phyloP scores from a whole-genome alignment of 2,329 filamentous ascomycete species.

The Scedosporium aurantiacum region DNA sequence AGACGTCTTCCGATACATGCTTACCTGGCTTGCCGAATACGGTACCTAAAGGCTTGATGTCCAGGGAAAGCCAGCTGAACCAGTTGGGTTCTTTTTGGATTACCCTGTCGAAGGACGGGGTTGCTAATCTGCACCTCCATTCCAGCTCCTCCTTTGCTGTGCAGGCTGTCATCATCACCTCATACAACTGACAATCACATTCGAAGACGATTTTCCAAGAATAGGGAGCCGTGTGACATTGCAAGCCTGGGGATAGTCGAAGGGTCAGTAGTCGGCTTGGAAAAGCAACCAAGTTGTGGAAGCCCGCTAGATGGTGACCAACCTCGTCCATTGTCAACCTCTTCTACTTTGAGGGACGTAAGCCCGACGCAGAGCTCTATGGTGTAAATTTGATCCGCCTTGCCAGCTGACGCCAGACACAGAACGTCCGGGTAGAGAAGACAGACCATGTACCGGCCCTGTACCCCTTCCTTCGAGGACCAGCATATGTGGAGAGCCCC shows the following conservation, averaged over 20 bases:
- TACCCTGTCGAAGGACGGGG: constrained; percentile 36
- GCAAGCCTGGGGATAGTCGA: constrained; percentile 51
- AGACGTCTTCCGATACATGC: constrained; percentile 6
- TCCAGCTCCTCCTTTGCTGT: constrained; percentile 66
- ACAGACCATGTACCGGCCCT: constrained; percentile 75
- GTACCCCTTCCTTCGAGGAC: constrained; percentile 55
- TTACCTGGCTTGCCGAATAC: constrained; percentile 63
- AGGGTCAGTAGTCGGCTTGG: constrained; percentile 10
- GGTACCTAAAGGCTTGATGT: constrained; percentile 63
- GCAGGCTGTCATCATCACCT: constrained; percentile 79
- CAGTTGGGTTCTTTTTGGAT: constrained; percentile 35
- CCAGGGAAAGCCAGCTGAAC: constrained; percentile 54
- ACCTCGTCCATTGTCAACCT: constrained; percentile 67
- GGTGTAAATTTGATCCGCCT: constrained; percentile 56
- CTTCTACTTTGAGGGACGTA: constrained; percentile 54
- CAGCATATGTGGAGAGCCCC: constrained; percentile 77
- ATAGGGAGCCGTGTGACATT: constrained; percentile 75
- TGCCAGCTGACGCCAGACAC: constrained; percentile 59
- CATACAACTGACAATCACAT: constrained; percentile 63
- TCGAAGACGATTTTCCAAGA: constrained; percentile 92
- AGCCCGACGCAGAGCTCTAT: constrained; percentile 66
- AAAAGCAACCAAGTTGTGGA: too few relatives aligned
- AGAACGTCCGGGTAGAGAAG: constrained; percentile 74
- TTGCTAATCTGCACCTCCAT: constrained; percentile 62
- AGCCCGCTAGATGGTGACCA: constrained; percentile 14